These are phyloP conservation scores for Diaporthe nobilis DNA, from an alignment of 2,329 filamentous ascomycete species.

Conservation along the genomic window DNA sequence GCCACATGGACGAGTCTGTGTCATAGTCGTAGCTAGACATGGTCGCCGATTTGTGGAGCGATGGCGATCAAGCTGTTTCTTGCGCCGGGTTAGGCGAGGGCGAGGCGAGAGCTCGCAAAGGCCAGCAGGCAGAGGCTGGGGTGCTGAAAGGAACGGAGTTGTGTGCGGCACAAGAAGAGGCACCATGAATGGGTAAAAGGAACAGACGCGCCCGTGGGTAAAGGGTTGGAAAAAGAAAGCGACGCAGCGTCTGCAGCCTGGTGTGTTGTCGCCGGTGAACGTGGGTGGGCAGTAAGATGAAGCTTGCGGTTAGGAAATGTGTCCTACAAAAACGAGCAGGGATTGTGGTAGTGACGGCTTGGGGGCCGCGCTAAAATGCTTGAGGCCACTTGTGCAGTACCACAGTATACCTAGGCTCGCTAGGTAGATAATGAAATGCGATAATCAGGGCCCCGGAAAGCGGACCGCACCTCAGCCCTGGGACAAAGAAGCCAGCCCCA, in stretches of 20 bases:
- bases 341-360: constrained; percentile 17
- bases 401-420: not conserved
- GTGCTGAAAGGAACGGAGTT: constrained; percentile 39
- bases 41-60: constrained; percentile 58
- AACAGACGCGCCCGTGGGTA: not conserved
- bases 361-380: constrained; percentile 22
- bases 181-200: not conserved
- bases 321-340: constrained; percentile 31
- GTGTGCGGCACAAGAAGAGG: constrained; percentile 1
- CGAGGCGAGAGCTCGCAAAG: constrained; percentile 10
- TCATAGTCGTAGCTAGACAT: constrained; percentile 99
- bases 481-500: constrained; percentile 20
- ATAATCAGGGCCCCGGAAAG: constrained; percentile 12
- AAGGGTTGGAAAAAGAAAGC: constrained; percentile 4
- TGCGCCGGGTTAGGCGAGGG: constrained; percentile 8
- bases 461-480: constrained; percentile 16
- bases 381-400: constrained; percentile 27
- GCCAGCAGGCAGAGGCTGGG: constrained; percentile 40
- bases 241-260: constrained; percentile 20
- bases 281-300: not conserved
- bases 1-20: constrained; percentile 98
- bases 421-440: constrained; percentile 1
- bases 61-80: constrained; percentile 14
- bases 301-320: constrained; percentile 30
- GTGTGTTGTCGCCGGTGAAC: constrained; percentile 14